Base-by-base conservation (phyloP, 2,329 filamentous ascomycete genomes). In the Colletotrichum sp. region DNA sequence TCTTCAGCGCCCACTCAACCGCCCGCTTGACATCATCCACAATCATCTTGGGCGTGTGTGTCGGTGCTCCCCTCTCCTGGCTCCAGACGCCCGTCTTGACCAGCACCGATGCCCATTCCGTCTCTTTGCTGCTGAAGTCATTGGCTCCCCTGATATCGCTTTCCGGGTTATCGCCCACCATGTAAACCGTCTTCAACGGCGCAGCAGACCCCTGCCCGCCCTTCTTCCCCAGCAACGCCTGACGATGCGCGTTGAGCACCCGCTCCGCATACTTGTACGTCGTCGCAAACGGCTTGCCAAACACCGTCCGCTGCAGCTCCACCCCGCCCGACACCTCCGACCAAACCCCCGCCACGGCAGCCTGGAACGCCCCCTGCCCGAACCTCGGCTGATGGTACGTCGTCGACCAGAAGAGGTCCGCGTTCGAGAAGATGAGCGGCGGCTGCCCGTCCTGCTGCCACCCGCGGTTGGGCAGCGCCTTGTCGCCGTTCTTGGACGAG, bases 61-160 rank as follows among this genome's bases (percentile, higher is more conserved):
- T 88, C 16, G 94, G 94, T 78, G 84, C 83, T 18, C 81, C 85
- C 55, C 87, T 83, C 59, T 83, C 83, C 28, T 81, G 79, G 24
- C 84, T 86, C 85, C 94, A 98, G 1, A 98, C 95, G 0, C 96
- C 96, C 10, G 95, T 98, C 79, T 92, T 89, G 32, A 98, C 94
- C 75, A 98, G 86, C 21, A 98, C 90, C 59, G 94, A 94, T 55
- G 89, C 87, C 96, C 96, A 98, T 75, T 92, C 88, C n/a, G 92
- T 94, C 10, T 93, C 93, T 6, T 89, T 86, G 77, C 94, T 95
- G 60, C 87, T 81, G 82, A 94, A 98, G 62, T 90, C 89, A 82
- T 98, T 98, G 24, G 95, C 96, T 8, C 97, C 97, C 7, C 92
- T 88, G 79, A 99, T 98, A 83, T 99, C 97, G 79, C 94, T 97